These are phyloP conservation scores for Botrytis porri DNA, from an alignment of 2,329 filamentous ascomycete genomes.

Conservation along the genomic window DNA sequence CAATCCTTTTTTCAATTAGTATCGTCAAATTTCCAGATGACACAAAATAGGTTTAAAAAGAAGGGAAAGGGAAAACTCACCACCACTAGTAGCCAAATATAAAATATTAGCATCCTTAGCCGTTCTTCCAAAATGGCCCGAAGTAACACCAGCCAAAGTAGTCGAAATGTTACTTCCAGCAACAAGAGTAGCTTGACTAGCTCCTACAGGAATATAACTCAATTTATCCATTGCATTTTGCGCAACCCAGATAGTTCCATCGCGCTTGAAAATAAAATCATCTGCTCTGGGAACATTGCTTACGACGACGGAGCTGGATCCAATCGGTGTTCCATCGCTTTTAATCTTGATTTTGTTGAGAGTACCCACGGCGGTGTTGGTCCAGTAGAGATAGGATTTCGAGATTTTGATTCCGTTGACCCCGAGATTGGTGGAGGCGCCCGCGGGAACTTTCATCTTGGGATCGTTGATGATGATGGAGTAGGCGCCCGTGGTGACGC, in stretches of 20 bases:
- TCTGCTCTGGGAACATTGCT: constrained; percentile 21
- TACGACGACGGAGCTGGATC: constrained; percentile 17
- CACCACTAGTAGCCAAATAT: constrained; percentile 27
- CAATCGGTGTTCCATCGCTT: constrained; percentile 26
- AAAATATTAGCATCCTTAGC: constrained; percentile 16
- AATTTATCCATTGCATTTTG: constrained; percentile 23
- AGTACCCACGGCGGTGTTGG: constrained; percentile 30
- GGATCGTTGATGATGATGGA: constrained; percentile 31
- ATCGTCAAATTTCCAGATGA: neutral
- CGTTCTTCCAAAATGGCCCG: constrained; percentile 25
- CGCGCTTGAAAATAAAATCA: constrained; percentile 24
- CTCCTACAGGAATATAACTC: constrained; percentile 11
- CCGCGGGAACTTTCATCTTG: constrained; percentile 25
- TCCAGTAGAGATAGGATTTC: constrained; percentile 31
- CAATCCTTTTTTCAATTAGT: constrained; percentile 3
- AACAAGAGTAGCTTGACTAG: constrained; percentile 2
- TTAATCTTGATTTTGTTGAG: constrained; percentile 26
- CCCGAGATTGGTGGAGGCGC: constrained; percentile 24
- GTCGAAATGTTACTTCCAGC: constrained; percentile 22
- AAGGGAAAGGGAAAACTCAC: constrained; percentile 10
- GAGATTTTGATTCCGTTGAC: constrained; percentile 36
- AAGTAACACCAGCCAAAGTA: constrained; percentile 24
- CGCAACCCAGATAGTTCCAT: constrained; percentile 22
- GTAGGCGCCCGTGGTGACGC: constrained; percentile 30
- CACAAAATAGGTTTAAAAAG: rapidly evolving